Conservation (phyloP, 2,329 filamentous ascomycete species). For the Nigrospora sphaerica region DNA sequence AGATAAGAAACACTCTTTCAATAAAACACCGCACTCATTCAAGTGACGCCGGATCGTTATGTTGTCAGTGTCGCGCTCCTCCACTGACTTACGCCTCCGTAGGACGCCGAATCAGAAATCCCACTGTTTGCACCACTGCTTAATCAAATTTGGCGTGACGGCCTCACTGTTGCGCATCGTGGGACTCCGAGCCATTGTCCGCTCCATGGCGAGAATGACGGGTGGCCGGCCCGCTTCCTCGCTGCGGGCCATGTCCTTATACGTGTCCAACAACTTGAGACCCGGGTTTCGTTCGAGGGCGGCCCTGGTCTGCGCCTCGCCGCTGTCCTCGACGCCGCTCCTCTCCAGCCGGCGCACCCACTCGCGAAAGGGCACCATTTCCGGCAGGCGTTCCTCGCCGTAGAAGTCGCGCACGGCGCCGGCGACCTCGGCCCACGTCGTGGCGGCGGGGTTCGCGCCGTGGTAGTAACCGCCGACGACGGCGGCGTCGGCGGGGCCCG, state of each 20-base stretch:
- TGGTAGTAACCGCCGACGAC: constrained; percentile 37
- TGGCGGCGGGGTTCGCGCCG: constrained; percentile 36
- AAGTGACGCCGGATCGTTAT: too few species aligned
- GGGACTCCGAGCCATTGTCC: constrained; percentile 29
- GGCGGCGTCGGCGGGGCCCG: constrained; percentile 10
- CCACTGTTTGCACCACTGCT: constrained; percentile 42
- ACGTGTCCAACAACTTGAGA: constrained; percentile 45
- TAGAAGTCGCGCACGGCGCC: constrained; percentile 33
- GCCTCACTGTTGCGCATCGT: constrained; percentile 32
- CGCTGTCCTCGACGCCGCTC: constrained; percentile 22
- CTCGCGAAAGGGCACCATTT: constrained; percentile 31
- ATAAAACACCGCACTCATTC: too few species aligned
- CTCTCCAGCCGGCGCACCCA: constrained; percentile 39
- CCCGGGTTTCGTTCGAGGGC: constrained; percentile 37
- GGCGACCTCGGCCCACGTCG: constrained; percentile 32
- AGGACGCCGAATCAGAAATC: constrained; percentile 11
- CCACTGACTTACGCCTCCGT: too few species aligned
- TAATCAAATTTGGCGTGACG: constrained; percentile 36
- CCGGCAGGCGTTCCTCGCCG: constrained; percentile 24
- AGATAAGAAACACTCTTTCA: too few species aligned
- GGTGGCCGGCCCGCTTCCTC: constrained; percentile 14
- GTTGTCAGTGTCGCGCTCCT: too few species aligned
- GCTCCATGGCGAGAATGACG: constrained; percentile 30
- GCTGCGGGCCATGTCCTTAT: constrained; percentile 23
- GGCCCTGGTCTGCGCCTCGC: constrained; percentile 11